Evolutionary conservation across 164 flowering plant species (phyloP).

Genomic region (Chimonanthus salicifolius): DNA sequence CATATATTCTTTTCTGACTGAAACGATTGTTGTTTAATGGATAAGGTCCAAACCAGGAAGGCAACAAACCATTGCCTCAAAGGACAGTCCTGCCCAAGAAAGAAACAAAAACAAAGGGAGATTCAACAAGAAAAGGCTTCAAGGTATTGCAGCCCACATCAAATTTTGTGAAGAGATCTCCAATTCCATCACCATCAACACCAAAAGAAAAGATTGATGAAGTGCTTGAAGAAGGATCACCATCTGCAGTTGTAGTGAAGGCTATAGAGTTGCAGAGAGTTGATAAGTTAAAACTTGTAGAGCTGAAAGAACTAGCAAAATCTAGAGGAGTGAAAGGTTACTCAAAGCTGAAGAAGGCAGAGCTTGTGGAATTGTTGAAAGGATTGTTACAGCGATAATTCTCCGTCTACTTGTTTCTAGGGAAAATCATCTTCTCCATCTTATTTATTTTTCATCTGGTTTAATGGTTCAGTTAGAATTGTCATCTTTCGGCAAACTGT

Average conservation of each 20-base stretch:
- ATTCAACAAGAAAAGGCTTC: slow-evolving; percentile 10
- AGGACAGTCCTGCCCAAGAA: slow-evolving; percentile 17
- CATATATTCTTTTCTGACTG: neutral
- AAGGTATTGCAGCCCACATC: slow-evolving; percentile 44
- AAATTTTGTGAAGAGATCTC: slow-evolving; percentile 50
- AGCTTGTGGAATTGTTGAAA: slow-evolving; percentile 43
- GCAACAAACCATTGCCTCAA: slow-evolving; percentile 4
- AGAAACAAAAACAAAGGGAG: slow-evolving; percentile 12
- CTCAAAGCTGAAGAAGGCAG: slow-evolving; percentile 59
- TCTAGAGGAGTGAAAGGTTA: slow-evolving; percentile 59
- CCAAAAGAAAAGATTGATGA: slow-evolving; percentile 17
- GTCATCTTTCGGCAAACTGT: neutral
- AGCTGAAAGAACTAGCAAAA: slow-evolving; percentile 57
- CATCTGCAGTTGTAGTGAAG: slow-evolving; percentile 1
- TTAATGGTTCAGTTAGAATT: neutral
- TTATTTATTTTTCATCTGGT: too few relatives aligned
- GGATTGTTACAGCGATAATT: slow-evolving; percentile 7
- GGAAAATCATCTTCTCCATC: neutral
- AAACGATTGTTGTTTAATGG: slow-evolving; percentile 14
- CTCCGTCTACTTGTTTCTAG: neutral
- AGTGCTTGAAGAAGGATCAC: slow-evolving; percentile 10
- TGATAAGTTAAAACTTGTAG: slow-evolving; percentile 47
- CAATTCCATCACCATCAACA: slow-evolving; percentile 32
- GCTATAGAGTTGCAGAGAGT: slow-evolving; percentile 13
- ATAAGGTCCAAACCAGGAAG: slow-evolving; percentile 14